Evolutionary conservation across 805 yeast genomes (phyloP).

Genomic region (Ogataea populi-albae): DNA sequence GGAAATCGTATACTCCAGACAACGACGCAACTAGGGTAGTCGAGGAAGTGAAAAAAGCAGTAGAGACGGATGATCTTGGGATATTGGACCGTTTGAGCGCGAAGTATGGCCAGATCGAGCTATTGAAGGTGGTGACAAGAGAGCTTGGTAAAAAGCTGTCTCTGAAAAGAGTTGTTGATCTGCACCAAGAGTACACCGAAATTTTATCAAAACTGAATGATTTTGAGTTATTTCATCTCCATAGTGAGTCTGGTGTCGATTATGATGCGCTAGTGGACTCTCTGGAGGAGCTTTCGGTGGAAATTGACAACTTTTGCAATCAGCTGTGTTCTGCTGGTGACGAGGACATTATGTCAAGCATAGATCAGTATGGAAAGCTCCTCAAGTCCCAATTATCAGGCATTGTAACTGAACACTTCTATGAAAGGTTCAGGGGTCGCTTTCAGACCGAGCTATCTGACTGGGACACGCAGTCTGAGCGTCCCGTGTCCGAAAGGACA

Average conservation of each 20-base stretch:
- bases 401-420: background rate
- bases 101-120: constrained; percentile 18
- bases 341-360: background rate
- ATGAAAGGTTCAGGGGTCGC: background rate
- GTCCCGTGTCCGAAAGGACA: background rate
- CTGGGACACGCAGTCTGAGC: background rate
- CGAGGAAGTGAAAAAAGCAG: constrained; percentile 1
- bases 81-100: constrained; percentile 14
- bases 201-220: constrained; percentile 10
- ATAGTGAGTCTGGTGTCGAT: constrained; percentile 3
- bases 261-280: background rate
- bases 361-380: background rate
- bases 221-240: constrained; percentile 9
- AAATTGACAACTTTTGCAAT: constrained; percentile 16
- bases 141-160: constrained; percentile 13
- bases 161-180: constrained; percentile 9
- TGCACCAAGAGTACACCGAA: constrained; percentile 7
- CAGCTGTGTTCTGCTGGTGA: constrained; percentile 23
- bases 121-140: constrained; percentile 13
- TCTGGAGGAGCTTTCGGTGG: constrained; percentile 2
- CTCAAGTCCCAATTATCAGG: background rate
- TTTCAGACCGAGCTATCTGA: background rate
- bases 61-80: constrained; percentile 7
- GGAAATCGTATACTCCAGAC: too few species aligned
- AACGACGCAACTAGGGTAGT: background rate